Percentiles rank a stretch among this genome's conserved stretches.
Evolutionary conservation across 2,329 filamentous ascomycete genomes (phyloP).

Genomic region (Hawksworthiomyces lignivorus): DNA sequence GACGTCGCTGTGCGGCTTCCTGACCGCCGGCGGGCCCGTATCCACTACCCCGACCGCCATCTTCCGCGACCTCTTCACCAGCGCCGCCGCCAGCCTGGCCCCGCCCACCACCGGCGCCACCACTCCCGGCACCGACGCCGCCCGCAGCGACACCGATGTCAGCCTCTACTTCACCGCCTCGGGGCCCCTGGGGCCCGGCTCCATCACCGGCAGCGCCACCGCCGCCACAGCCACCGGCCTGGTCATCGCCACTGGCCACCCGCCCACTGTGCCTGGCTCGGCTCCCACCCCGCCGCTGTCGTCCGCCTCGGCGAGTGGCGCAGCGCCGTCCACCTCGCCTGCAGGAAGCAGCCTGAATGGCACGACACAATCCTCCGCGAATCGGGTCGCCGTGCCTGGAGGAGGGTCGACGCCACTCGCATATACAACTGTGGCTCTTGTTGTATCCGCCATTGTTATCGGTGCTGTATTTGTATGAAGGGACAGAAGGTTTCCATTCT

Average conservation of each 20-base stretch:
- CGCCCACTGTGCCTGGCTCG: not conserved
- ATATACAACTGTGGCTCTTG: too few species aligned
- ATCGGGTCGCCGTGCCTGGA: too few species aligned
- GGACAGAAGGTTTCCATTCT: too few species aligned
- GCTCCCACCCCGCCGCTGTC: not conserved
- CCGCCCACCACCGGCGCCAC: conserved; percentile 7
- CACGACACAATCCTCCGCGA: too few species aligned
- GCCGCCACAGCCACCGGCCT: conserved; percentile 24
- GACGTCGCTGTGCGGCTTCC: conserved; percentile 24
- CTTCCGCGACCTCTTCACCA: conserved; percentile 27
- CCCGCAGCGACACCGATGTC: conserved; percentile 28
- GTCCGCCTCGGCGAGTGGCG: not conserved
- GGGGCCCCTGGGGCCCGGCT: conserved; percentile 22
- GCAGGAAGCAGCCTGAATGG: not conserved
- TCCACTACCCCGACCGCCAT: conserved; percentile 26
- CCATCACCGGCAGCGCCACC: conserved; percentile 33
- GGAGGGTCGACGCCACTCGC: too few species aligned
- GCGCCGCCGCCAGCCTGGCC: conserved; percentile 19
- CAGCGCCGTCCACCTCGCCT: not conserved
- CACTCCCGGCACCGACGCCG: conserved; percentile 10
- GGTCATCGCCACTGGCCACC: conserved; percentile 10
- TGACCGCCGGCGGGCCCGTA: not conserved
- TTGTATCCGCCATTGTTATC: not conserved
- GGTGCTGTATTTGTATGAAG: not conserved
- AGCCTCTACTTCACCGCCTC: conserved; percentile 33